Conservation (phyloP, 345 rosid genomes). For the Linum tenue region DNA sequence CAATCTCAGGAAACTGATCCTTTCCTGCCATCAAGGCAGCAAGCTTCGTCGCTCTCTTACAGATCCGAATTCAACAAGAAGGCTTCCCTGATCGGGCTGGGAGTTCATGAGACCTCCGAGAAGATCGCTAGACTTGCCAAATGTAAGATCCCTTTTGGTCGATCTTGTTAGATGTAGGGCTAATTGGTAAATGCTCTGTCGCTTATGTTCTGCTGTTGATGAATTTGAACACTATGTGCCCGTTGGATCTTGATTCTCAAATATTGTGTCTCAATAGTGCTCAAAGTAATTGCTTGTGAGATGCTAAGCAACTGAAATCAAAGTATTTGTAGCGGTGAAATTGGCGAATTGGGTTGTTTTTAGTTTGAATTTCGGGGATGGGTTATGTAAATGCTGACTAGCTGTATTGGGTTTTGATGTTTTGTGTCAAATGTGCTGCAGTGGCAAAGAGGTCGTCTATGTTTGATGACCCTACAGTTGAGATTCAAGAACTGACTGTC, state of each 20-base stretch:
- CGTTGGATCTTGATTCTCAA: neutral
- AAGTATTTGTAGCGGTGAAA: no score
- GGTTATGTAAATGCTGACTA: neutral
- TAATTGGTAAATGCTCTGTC: neutral
- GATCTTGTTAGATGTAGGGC: neutral
- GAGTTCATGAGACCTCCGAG: conserved; percentile 60
- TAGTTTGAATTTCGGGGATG: neutral
- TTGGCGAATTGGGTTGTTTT: neutral
- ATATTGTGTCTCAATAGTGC: neutral
- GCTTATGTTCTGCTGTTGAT: neutral
- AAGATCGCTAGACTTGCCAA: conserved; percentile 65
- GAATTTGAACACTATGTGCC: neutral
- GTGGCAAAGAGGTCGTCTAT: conserved; percentile 82
- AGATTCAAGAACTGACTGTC: conserved; percentile 73
- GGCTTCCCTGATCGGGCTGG: conserved; percentile 55
- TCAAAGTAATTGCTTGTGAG: neutral
- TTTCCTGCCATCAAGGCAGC: conserved; percentile 20
- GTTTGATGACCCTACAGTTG: conserved; percentile 71
- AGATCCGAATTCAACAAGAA: conserved; percentile 80
- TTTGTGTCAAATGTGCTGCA: conserved; percentile 15
- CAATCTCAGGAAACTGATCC: conserved; percentile 15
- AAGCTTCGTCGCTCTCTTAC: conserved; percentile 26
- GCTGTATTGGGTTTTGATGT: neutral
- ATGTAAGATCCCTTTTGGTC: conserved; percentile 25
- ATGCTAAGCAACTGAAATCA: no score